Evolutionary conservation across 176 grass and related monocot species (phyloP), one percentile per base, ranked within the genome.

Genomic region (Phoenix roebelenii): DNA sequence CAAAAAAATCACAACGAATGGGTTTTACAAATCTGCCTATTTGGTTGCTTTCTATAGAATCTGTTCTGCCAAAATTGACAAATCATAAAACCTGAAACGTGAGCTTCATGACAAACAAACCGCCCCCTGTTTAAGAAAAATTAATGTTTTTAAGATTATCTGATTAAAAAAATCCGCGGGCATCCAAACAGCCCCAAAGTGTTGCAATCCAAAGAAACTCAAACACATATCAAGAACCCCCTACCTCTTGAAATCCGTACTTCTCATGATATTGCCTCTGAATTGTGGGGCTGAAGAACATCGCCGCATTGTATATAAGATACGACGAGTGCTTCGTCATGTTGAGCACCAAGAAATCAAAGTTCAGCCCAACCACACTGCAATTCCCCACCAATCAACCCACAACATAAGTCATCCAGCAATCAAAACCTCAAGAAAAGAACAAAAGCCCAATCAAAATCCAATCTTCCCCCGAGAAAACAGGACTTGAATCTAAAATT

Each of bases 251-350:
- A 25, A 70, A 65, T 68, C 92, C 92, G 53, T 77, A 96, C 55
- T 82, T 85, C 3, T 96, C 92, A 80, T 85, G 87, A 59, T 96
- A 96, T 54, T 96, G 92, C 58, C 57, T 87, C 59, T 90, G 83
- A 23, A 96, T 75, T 72, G 60, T 59, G 0, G 83, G 65, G 70
- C 92, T 90, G 60, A 88, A 96, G 78, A 79, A 96, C 60, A 96
- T 62, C 59, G 78, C 78, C 4, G 75, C 80, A 18, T 96, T 96
- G 64, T 88, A 96, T 71, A 96, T 75, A 51, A 96, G 92, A 69
- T 96, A 96, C 50, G 92, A 90, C 5, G 92, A 90, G 69, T 96
- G 92, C 77, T 96, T 96, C 71, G 86, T 96, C 62, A 96, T 74
- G 69, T 90, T 96, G 20, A 96, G 57, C 60, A 90, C 80, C 75